Evolutionary conservation across 371 early-diverging fungal genomes (phyloP).

Genomic region (Mortierella sp.): DNA sequence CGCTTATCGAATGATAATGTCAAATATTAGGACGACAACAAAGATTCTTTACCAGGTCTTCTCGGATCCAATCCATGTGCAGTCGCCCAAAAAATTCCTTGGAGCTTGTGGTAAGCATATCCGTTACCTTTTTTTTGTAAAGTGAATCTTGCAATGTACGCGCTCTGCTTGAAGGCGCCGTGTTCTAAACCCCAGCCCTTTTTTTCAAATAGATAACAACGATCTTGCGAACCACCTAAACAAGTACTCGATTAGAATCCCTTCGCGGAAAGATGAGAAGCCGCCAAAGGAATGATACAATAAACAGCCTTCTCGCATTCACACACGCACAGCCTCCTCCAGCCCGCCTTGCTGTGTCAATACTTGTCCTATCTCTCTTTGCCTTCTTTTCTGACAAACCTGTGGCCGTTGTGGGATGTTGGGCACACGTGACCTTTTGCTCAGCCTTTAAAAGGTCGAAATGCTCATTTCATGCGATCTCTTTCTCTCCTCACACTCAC

Average conservation of each 20-base stretch:
- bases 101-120: conserved; percentile 35
- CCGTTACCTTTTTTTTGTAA: neutral
- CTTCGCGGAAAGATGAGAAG: conserved; percentile 45
- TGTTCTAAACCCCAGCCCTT: neutral
- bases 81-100: conserved; percentile 41
- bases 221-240: conserved; percentile 43
- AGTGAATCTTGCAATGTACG: neutral
- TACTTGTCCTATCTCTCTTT: too few relatives aligned
- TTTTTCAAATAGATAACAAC: conserved; percentile 26
- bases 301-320: neutral
- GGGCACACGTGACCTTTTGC: neutral
- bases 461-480: neutral
- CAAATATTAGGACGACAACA: neutral
- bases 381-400: neutral
- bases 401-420: too few relatives aligned
- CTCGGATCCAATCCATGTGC: conserved; percentile 44
- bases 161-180: too few relatives aligned
- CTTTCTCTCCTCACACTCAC: neutral
- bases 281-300: conserved; percentile 1
- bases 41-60: conserved; percentile 17
- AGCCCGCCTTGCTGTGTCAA: too few relatives aligned
- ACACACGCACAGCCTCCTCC: too few relatives aligned
- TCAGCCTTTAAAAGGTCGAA: too few relatives aligned
- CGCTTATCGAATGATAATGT: too few relatives aligned
- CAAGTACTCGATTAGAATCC: conserved; percentile 44